These are phyloP conservation scores for Martensiomyces pterosporus DNA, from an alignment of 192 early-diverging fungal species.

Conservation along the genomic window DNA sequence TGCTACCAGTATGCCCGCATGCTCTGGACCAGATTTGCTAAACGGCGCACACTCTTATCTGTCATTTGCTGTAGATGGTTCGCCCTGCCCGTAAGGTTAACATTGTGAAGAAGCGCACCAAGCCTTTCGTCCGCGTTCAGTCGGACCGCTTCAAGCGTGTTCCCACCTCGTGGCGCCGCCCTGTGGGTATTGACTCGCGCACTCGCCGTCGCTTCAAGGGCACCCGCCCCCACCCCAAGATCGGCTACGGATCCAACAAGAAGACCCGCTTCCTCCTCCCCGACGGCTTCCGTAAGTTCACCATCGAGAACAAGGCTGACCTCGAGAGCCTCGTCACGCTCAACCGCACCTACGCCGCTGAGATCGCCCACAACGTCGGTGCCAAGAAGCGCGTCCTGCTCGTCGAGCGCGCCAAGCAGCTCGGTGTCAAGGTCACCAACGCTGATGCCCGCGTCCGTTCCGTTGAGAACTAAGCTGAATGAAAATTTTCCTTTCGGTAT, in stretches of 20 bases:
- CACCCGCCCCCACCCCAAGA: constrained; percentile 96
- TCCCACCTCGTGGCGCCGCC: constrained; percentile 97
- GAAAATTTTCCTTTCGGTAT: constrained; percentile 9
- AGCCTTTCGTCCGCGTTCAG: constrained; percentile 95
- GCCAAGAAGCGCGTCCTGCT: constrained; percentile 92
- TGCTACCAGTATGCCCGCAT: too few species aligned
- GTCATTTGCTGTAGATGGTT: constrained; percentile 92
- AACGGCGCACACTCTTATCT: too few species aligned
- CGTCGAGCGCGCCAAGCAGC: constrained; percentile 90
- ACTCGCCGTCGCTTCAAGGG: constrained; percentile 99
- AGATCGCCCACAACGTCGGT: constrained; percentile 97
- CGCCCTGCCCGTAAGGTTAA: constrained; percentile 88
- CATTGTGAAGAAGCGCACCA: constrained; percentile 99
- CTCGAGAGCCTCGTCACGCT: constrained; percentile 98
- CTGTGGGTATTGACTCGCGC: constrained; percentile 99
- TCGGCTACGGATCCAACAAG: constrained; percentile 98
- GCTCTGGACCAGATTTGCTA: too few species aligned
- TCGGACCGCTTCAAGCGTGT: constrained; percentile 98
- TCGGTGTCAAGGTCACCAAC: constrained; percentile 97
- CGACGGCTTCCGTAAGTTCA: constrained; percentile 99
- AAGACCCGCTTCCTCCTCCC: constrained; percentile 96
- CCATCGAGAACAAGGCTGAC: constrained; percentile 86
- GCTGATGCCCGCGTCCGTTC: constrained; percentile 77
- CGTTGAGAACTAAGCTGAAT: constrained; percentile 61
- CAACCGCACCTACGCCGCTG: constrained; percentile 98